These are phyloP conservation scores for Xylaria venustula DNA, from an alignment of 495 filamentous ascomycete genomes.

Conservation along the genomic window DNA sequence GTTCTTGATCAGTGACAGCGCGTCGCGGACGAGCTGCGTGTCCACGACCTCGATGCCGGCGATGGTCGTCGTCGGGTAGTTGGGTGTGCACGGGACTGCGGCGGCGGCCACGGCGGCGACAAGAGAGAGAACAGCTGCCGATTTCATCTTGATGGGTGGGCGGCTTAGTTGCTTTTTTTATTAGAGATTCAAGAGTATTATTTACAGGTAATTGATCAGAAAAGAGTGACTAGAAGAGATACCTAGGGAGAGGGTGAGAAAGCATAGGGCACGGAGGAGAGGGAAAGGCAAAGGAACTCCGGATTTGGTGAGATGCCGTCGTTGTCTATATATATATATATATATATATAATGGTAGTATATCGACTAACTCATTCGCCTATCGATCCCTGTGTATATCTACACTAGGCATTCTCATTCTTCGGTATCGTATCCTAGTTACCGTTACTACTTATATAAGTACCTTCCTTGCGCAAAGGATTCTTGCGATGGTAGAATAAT, in stretches of 20 bases:
- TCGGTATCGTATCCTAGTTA: not conserved
- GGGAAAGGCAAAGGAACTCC: not conserved
- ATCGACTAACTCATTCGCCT: too few relatives aligned
- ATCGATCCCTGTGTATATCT: too few relatives aligned
- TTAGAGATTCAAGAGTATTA: not conserved
- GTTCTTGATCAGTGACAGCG: constrained; percentile 39
- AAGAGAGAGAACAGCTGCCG: not conserved
- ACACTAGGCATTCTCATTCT: not conserved
- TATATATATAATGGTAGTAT: too few relatives aligned
- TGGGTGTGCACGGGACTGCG: not conserved
- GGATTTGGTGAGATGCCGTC: not conserved
- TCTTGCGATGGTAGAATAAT: too few relatives aligned
- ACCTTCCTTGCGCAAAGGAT: too few relatives aligned
- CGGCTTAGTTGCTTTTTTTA: too few relatives aligned
- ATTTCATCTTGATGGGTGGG: constrained; percentile 1
- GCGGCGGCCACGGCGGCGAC: not conserved
- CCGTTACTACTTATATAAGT: too few relatives aligned
- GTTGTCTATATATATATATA: constrained; percentile 9
- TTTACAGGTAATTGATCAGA: not conserved
- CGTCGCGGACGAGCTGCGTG: constrained; percentile 23
- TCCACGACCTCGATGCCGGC: constrained; percentile 26
- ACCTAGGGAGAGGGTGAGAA: too few relatives aligned
- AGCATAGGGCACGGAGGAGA: not conserved
- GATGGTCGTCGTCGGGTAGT: constrained; percentile 14
- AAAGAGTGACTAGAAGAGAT: constrained; percentile 9